Percentiles rank a stretch among this genome's conserved stretches.
These are phyloP conservation scores for Andrographis paniculata DNA, from an alignment of 305 asterid genomes.

Conservation along the genomic window DNA sequence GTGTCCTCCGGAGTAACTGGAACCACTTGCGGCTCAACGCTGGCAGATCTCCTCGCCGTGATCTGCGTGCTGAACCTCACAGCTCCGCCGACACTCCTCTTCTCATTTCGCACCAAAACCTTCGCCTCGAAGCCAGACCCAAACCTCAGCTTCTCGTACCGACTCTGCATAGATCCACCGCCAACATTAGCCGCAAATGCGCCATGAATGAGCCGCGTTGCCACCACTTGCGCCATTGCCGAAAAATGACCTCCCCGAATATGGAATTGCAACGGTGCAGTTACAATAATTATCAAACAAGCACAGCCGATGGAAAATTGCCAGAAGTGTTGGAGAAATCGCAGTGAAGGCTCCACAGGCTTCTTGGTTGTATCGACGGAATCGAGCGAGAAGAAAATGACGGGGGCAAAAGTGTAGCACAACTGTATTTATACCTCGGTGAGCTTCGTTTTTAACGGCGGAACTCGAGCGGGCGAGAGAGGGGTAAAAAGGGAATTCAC, in stretches of 20 bases:
- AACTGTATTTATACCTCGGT: too few species aligned
- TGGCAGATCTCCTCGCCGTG: conserved; percentile 41
- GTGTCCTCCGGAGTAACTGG: conserved; percentile 60
- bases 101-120: conserved; percentile 29
- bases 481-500: too few species aligned
- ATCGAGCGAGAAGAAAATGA: too few species aligned
- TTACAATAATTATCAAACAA: too few species aligned
- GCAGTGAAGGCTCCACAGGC: too few species aligned
- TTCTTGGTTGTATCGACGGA: too few species aligned
- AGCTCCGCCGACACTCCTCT: conserved; percentile 8
- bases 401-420: too few species aligned
- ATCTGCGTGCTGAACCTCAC: conserved; percentile 33
- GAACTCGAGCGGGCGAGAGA: too few species aligned
- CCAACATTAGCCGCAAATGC: conserved; percentile 30
- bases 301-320: too few species aligned
- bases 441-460: too few species aligned
- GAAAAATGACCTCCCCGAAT: neutral
- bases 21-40: conserved; percentile 33
- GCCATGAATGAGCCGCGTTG: conserved; percentile 49
- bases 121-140: conserved; percentile 37
- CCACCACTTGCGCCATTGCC: conserved; percentile 57
- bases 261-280: too few species aligned
- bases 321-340: too few species aligned
- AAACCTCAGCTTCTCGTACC: conserved; percentile 42
- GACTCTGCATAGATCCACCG: conserved; percentile 36